These are phyloP conservation scores for Ophiocordyceps robertsii DNA, from an alignment of 2,329 filamentous ascomycete genomes.

Conservation along the genomic window DNA sequence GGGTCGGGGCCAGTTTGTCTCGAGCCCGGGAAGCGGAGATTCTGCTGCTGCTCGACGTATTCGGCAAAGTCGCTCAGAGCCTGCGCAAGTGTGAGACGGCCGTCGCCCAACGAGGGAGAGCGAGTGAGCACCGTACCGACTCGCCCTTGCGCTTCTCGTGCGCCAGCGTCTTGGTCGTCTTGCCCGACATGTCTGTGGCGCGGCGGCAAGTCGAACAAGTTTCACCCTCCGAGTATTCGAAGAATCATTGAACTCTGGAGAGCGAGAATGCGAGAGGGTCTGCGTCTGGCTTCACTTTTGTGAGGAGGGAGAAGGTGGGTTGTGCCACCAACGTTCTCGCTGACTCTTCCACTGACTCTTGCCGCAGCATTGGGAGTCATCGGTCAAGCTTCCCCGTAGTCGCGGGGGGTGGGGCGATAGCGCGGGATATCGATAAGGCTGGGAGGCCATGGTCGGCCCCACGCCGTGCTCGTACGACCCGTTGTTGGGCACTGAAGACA, in stretches of 20 bases:
- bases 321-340: no score
- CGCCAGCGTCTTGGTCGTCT: conserved; percentile 46
- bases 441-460: no score
- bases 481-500: no score
- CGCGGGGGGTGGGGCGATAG: no score
- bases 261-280: neutral
- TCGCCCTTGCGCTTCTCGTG: conserved; percentile 81
- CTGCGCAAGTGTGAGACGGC: conserved; percentile 10
- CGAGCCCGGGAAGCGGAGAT: conserved; percentile 45
- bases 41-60: conserved; percentile 91
- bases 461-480: no score
- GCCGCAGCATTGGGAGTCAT: no score
- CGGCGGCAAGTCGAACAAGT: conserved; percentile 5
- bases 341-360: no score
- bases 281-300: neutral
- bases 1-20: conserved; percentile 12
- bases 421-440: no score
- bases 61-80: conserved; percentile 94
- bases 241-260: conserved; percentile 12
- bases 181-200: conserved; percentile 35
- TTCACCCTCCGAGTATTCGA: conserved; percentile 8
- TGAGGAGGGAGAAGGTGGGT: neutral
- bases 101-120: neutral
- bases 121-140: conserved; percentile 40
- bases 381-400: no score